A percentile compares a stretch with the other conserved stretches of the same genome.
Conservation (phyloP, 2,329 filamentous ascomycete species). For the Nectriaceae sp. region DNA sequence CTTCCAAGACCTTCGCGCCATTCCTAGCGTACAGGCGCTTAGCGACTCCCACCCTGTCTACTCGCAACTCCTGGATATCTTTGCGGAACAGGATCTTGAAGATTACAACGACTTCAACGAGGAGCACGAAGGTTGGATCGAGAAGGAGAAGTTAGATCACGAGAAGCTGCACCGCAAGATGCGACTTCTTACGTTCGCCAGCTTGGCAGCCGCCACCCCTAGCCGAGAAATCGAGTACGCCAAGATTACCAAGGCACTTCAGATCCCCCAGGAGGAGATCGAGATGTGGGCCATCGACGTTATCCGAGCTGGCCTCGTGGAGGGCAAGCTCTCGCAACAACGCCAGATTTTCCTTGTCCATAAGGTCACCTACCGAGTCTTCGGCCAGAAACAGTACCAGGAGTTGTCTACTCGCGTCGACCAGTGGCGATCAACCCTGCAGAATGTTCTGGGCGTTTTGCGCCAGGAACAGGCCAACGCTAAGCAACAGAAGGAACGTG, state of each 20-base stretch:
- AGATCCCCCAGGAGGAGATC: constrained; percentile 80
- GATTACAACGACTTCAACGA: constrained; percentile 96
- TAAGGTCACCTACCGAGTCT: constrained; percentile 93
- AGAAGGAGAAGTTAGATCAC: constrained; percentile 72
- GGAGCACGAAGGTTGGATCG: constrained; percentile 83
- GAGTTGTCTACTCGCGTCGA: constrained; percentile 90
- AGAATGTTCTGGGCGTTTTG: constrained; percentile 76
- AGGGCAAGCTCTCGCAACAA: constrained; percentile 93
- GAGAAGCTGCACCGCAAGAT: constrained; percentile 88
- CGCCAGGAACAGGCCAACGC: constrained; percentile 80
- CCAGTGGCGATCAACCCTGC: constrained; percentile 84
- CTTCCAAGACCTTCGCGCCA: constrained; percentile 79
- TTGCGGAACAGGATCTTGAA: constrained; percentile 90
- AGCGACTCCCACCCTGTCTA: constrained; percentile 81
- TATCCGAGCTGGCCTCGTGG: constrained; percentile 91
- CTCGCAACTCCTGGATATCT: constrained; percentile 92
- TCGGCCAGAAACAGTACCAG: constrained; percentile 97
- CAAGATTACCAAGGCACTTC: constrained; percentile 80
- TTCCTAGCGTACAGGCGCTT: constrained; percentile 83
- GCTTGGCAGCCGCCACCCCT: constrained; percentile 79
- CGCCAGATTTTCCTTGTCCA: constrained; percentile 94
- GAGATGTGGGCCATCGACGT: constrained; percentile 99
- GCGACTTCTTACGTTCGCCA: constrained; percentile 90
- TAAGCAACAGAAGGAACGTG: constrained; percentile 75
- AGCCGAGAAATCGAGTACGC: constrained; percentile 87